Evolutionary conservation across 441 rosid species (phyloP).

Genomic region (Adansonia grandidieri): DNA sequence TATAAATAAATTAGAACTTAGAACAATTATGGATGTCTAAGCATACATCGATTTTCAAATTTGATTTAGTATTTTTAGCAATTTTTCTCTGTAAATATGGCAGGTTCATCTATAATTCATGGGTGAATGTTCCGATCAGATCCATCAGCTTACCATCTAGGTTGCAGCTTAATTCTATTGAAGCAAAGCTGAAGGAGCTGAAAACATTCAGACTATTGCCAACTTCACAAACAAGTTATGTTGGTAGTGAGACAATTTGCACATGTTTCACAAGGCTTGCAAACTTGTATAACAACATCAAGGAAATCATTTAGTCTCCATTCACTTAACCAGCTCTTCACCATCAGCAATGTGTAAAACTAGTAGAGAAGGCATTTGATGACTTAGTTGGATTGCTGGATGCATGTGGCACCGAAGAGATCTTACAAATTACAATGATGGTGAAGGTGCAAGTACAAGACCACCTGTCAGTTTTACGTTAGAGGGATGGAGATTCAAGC

Average conservation of each 20-base stretch:
- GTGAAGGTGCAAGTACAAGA: slow-evolving; percentile 52
- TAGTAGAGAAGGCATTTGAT: slow-evolving; percentile 52
- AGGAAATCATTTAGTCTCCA: slow-evolving; percentile 43
- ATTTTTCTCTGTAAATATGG: slow-evolving; percentile 22
- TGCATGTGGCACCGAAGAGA: slow-evolving; percentile 55
- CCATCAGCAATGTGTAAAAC: slow-evolving; percentile 31
- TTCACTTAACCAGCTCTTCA: slow-evolving; percentile 49
- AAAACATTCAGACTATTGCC: slow-evolving; percentile 26
- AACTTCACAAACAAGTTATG: background rate
- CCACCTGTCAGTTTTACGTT: slow-evolving; percentile 57
- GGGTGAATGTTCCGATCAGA: slow-evolving; percentile 38
- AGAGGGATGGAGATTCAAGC: slow-evolving; percentile 49
- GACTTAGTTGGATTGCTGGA: slow-evolving; percentile 54
- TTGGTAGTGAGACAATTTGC: slow-evolving; percentile 32
- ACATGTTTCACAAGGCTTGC: slow-evolving; percentile 38
- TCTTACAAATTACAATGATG: slow-evolving; percentile 26
- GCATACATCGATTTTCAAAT: slow-evolving; percentile 11
- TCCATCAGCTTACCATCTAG: slow-evolving; percentile 66
- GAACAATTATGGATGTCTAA: background rate
- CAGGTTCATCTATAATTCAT: slow-evolving; percentile 21
- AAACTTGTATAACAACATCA: slow-evolving; percentile 37
- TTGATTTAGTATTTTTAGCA: background rate
- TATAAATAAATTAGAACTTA: slow-evolving; percentile 28
- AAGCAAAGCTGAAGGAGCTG: slow-evolving; percentile 38
- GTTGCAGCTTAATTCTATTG: slow-evolving; percentile 38